These are phyloP conservation scores for Chlamydomonas incerta DNA, from an alignment of 139 green algal species.

Conservation along the genomic window DNA sequence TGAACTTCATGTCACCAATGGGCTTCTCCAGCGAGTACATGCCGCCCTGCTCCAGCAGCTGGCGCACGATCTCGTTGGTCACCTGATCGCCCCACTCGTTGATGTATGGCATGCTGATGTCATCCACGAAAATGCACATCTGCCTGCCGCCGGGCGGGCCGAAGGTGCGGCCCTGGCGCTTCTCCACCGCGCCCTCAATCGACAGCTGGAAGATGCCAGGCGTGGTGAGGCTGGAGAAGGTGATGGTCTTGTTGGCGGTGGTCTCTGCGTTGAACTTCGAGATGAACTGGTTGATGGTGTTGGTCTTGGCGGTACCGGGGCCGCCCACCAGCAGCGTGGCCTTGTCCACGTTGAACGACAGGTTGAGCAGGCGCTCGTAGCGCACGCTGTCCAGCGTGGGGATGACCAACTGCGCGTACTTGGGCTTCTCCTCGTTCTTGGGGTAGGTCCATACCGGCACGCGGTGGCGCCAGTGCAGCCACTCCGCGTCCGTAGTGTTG, in stretches of 20 bases:
- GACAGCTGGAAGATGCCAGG: slow-evolving; percentile 92
- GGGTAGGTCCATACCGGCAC: slow-evolving; percentile 91
- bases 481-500: slow-evolving; percentile 70
- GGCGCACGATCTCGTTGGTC: slow-evolving; percentile 96
- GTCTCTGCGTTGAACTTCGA: slow-evolving; percentile 77
- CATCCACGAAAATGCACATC: slow-evolving; percentile 94
- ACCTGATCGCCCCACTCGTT: slow-evolving; percentile 98
- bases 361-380: slow-evolving; percentile 85
- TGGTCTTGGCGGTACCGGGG: slow-evolving; percentile 95
- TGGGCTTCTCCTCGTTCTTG: slow-evolving; percentile 80
- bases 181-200: slow-evolving; percentile 90
- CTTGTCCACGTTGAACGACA: slow-evolving; percentile 80
- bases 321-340: slow-evolving; percentile 85
- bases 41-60: slow-evolving; percentile 94
- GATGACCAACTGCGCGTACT: slow-evolving; percentile 92
- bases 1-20: slow-evolving; percentile 95
- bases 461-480: slow-evolving; percentile 85
- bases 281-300: slow-evolving; percentile 89
- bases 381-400: slow-evolving; percentile 91
- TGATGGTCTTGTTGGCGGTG: slow-evolving; percentile 87
- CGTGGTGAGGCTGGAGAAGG: slow-evolving; percentile 93
- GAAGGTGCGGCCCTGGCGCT: slow-evolving; percentile 94
- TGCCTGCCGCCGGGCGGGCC: slow-evolving; percentile 89
- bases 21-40: slow-evolving; percentile 97
- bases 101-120: slow-evolving; percentile 93